phyloP scores from a whole-genome alignment of 2,329 filamentous ascomycete species.

The Penicillium sp. region DNA sequence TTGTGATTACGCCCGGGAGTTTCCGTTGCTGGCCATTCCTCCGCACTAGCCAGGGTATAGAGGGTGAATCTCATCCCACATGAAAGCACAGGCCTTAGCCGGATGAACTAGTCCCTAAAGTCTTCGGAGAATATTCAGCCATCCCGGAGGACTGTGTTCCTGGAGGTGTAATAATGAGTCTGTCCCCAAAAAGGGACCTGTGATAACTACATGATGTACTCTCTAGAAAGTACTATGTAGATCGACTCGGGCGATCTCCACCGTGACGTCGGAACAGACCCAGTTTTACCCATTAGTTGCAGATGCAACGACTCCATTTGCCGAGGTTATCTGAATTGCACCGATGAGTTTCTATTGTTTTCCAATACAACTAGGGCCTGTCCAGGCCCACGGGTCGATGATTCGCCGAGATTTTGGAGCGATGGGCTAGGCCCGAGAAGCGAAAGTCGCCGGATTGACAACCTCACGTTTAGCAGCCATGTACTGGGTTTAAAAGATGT shows the following conservation, averaged over 20 bases:
- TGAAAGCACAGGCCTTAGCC: slow-evolving; percentile 1
- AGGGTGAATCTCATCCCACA: too few relatives aligned
- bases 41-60: too few relatives aligned
- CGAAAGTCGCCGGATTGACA: slow-evolving; percentile 3
- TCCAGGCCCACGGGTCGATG: too few relatives aligned
- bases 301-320: slow-evolving; percentile 3
- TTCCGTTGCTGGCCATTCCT: background rate
- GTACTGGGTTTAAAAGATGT: background rate
- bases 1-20: background rate
- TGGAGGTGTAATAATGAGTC: too few relatives aligned
- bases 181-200: too few relatives aligned
- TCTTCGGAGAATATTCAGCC: too few relatives aligned
- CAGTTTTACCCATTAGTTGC: slow-evolving; percentile 18
- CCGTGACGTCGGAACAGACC: slow-evolving; percentile 20
- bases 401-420: too few relatives aligned
- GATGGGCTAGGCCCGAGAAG: background rate
- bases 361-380: too few relatives aligned
- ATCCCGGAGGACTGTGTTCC: slow-evolving; percentile 7
- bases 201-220: too few relatives aligned
- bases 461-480: background rate
- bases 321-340: slow-evolving; percentile 7
- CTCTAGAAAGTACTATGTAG: too few relatives aligned
- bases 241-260: slow-evolving; percentile 11
- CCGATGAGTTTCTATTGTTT: slow-evolving; percentile 4
- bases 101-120: too few relatives aligned